Base-by-base conservation (phyloP, 164 flowering plant genomes). In the Nymphaea colorata region DNA sequence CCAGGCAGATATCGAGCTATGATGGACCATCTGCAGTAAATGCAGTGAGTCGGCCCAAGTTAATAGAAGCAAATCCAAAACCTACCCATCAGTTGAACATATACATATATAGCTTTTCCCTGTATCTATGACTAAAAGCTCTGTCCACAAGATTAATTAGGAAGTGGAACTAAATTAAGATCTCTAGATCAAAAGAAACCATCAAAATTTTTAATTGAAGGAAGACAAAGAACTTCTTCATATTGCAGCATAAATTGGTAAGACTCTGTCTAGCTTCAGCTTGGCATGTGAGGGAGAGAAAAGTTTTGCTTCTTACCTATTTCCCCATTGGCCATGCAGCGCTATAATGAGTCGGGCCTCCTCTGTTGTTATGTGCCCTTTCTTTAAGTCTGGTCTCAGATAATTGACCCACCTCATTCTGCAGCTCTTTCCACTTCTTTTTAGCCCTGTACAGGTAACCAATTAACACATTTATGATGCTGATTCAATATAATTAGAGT, bases 321-420 rank as follows among this genome's bases (percentile, higher is more conserved):
- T 61, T 12, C 64, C 64, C 64, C 64, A 61, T 11, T 17, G 64
- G 7, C 16, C 12, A 17, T 61, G 64, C 41, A 61, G 64, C 18
- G 11, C 41, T 6, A 61, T 4, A 11, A 61, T 41, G 10, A 61
- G n/a, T 7, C 12, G 42, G 10, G 11, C n/a, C 64, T 61, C 64
- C 42, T 61, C 41, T 17, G 64, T 8, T 2, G 64, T 61, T 41
- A 61, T 61, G 36, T 41, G 11, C n/a, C 64, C 64, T 41, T 17
- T 17, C 42, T 17, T 61, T 17, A 61, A 3, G 17, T 61, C 64
- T 11, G 64, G 64, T 7, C 64, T 12, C 25, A 61, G 64, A 17
- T 61, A 61, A 61, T 61, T 61, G 41, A 61, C 10, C 64, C 64
- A 61, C n/a, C 64, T 61, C n/a, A 61, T 7, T 17, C 64, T 17